Evolutionary conservation across 2,329 filamentous ascomycete genomes (phyloP), one percentile per base, ranked within the genome.

Genomic region (Elsinoe fawcettii): DNA sequence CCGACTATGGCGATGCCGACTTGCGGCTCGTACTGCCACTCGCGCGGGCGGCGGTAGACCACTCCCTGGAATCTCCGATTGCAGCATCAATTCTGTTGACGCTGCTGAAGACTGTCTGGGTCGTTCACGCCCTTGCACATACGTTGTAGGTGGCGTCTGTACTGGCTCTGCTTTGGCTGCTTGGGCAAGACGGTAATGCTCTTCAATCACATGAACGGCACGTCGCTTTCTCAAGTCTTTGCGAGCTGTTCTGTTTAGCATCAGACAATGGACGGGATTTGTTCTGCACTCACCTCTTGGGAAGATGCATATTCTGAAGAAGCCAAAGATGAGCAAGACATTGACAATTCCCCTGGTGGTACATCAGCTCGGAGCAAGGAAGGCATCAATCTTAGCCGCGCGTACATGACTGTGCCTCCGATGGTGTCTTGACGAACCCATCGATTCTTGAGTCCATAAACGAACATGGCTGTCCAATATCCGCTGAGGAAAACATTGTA

Each of bases 401-500:
- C 46, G 16, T 51, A 51, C 46, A 51, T 51, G n/a, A 32, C 34
- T 14, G 46, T 25, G 3, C 46, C 46, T 18, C 46, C 46, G 18
- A 51, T 14, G 3, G 46, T 51, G 25, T 51, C 16, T 25, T 51
- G 46, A 18, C 23, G 20, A 9, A 51, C 46, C 46, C 46, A 51
- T 2, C 46, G 25, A 22, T 34, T 34, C 16, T 20, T 30, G 7
- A 32, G 2, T 11, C 46, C 46, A n/a, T 32, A 16, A 5, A 32
- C 46, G 16, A 51, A 51, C 3, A 32, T n/a, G 25, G 46, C 20
- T 2, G 46, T 32, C 46, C 46, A 51, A 22, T 51, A 51, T 32
- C 9, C 25, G 25, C 46, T 51, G 20, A 51, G 27, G 46, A 51
- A 34, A 14, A 34, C 46, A 34, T 51, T 51, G 16, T 51, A 51